A percentile compares a stretch with the other conserved stretches of the same genome.
Evolutionary conservation across 1,139 yeast species (phyloP).

Genomic region (Saccharomyces uvarum): DNA sequence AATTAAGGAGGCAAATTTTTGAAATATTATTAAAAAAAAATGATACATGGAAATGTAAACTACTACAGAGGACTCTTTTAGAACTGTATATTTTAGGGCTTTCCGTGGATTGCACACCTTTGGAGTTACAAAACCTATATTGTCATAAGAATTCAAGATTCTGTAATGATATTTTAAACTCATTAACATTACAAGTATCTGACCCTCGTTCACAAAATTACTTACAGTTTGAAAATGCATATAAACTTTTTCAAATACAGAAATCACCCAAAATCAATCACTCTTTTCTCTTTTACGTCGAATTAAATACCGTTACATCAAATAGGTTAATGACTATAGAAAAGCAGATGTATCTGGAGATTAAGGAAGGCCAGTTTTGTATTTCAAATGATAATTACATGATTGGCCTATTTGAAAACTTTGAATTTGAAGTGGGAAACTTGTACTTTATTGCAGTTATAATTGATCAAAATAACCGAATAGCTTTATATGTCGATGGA

Average conservation of each 20-base stretch:
- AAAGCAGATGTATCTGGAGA: conserved; percentile 20
- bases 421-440: conserved; percentile 18
- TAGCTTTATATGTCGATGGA: conserved; percentile 23
- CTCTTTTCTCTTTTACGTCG: conserved; percentile 19
- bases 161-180: conserved; percentile 11
- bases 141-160: conserved; percentile 7
- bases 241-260: conserved; percentile 10
- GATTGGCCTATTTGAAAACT: conserved; percentile 24
- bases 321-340: conserved; percentile 25
- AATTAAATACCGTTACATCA: conserved; percentile 20
- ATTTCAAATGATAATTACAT: conserved; percentile 26
- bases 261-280: conserved; percentile 2
- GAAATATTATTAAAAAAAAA: conserved; percentile 2
- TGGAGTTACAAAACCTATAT: conserved; percentile 15
- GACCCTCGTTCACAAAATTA: conserved; percentile 18
- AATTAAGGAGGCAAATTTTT: conserved; percentile 8
- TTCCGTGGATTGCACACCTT: conserved; percentile 13
- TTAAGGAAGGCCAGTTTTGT: conserved; percentile 23
- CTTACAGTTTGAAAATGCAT: conserved; percentile 22
- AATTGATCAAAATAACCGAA: conserved; percentile 7
- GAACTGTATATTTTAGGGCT: not conserved
- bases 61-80: not conserved
- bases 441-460: conserved; percentile 17
- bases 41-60: not conserved
- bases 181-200: conserved; percentile 13